phyloP scores from a whole-genome alignment of 495 filamentous ascomycete genomes.

The Lentithecium fluviatile region DNA sequence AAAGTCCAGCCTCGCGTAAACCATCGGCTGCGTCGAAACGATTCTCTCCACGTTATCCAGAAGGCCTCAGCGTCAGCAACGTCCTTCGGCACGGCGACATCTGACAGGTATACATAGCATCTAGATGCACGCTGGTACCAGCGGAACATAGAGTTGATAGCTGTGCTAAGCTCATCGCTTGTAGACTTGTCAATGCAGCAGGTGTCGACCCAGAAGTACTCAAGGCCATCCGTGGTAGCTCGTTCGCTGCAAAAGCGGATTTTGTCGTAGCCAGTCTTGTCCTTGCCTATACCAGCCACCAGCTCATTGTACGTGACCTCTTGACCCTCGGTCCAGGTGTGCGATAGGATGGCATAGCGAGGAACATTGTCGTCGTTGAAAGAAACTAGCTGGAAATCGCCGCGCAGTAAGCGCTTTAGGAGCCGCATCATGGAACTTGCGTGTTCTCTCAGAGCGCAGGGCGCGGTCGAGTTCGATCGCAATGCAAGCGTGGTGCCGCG shows the following conservation, averaged over 20 bases:
- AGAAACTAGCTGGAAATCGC: too few species aligned
- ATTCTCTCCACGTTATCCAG: conserved; percentile 9
- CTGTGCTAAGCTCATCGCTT: conserved; percentile 8
- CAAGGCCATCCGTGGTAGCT: not conserved
- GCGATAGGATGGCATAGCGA: conserved; percentile 18
- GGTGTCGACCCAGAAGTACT: conserved; percentile 12
- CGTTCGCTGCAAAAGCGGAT: conserved; percentile 11
- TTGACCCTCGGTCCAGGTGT: conserved; percentile 15
- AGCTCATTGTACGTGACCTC: conserved; percentile 6
- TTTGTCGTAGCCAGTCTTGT: conserved; percentile 13
- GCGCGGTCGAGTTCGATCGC: conserved; percentile 10
- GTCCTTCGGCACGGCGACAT: conserved; percentile 5
- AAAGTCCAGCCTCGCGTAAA: conserved; percentile 29
- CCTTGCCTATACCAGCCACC: conserved; percentile 1
- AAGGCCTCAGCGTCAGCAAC: conserved; percentile 3
- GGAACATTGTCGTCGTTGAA: conserved; percentile 1
- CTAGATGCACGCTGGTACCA: conserved; percentile 10
- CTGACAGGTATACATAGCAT: conserved; percentile 27
- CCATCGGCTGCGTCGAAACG: conserved; percentile 27
- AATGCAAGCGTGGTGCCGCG: conserved; percentile 3
- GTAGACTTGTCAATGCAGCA: conserved; percentile 12
- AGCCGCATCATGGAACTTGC: too few species aligned
- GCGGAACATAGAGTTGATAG: conserved; percentile 26
- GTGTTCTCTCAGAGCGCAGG: too few species aligned
- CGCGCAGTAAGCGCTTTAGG: too few species aligned